phyloP scores from a whole-genome alignment of 805 yeast genomes.

The Candida railenensis region DNA sequence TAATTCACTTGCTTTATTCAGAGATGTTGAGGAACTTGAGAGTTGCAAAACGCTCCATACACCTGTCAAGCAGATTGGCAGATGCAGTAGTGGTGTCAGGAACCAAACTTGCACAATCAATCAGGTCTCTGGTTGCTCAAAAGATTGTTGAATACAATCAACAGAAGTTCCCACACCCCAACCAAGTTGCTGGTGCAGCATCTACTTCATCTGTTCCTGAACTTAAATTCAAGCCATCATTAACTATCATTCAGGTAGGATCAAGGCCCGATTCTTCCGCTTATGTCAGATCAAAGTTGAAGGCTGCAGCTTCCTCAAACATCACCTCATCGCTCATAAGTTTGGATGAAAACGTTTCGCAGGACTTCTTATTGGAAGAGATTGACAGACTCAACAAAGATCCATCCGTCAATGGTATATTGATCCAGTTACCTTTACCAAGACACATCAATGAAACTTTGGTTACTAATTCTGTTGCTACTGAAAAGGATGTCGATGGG shows the following conservation, averaged over 20 bases:
- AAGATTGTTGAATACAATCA: slow-evolving; percentile 38
- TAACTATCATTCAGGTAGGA: slow-evolving; percentile 89
- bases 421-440: slow-evolving; percentile 91
- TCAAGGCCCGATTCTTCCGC: slow-evolving; percentile 86
- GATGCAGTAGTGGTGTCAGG: slow-evolving; percentile 43
- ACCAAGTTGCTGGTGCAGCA: slow-evolving; percentile 10
- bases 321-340: slow-evolving; percentile 66
- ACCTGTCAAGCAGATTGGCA: slow-evolving; percentile 6
- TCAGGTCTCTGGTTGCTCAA: slow-evolving; percentile 37
- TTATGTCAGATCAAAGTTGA: slow-evolving; percentile 87
- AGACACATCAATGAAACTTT: slow-evolving; percentile 70
- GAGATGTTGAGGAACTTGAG: slow-evolving; percentile 2
- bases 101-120: slow-evolving; percentile 37
- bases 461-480: slow-evolving; percentile 77
- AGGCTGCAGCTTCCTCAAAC: slow-evolving; percentile 84
- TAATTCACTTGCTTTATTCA: neutral
- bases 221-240: slow-evolving; percentile 62
- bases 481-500: slow-evolving; percentile 93
- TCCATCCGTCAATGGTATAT: slow-evolving; percentile 76
- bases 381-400: slow-evolving; percentile 71
- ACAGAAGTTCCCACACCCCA: slow-evolving; percentile 22
- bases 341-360: slow-evolving; percentile 60
- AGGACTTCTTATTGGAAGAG: slow-evolving; percentile 57
- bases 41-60: slow-evolving; percentile 3
- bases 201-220: slow-evolving; percentile 17